Evolutionary conservation across 305 asterid genomes (phyloP), one percentile per base, ranked within the genome.

Genomic region (Solanum aculeatissimum): DNA sequence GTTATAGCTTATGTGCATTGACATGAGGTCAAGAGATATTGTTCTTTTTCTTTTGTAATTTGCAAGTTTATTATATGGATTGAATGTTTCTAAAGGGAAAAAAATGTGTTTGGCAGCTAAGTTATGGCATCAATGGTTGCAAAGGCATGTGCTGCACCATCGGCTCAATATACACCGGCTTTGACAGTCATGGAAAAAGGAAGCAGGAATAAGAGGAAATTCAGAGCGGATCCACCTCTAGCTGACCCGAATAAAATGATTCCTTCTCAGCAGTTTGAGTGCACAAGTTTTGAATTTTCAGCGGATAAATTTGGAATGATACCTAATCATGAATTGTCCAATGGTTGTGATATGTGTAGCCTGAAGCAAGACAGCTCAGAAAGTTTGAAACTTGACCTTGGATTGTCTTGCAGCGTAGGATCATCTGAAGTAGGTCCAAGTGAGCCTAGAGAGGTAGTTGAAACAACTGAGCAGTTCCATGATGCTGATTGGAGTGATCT

Each of bases 401-500:
- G 96, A 83, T 91, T 95, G 85, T 93, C 99, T 60, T 93, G 93
- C 88, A 84, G 92, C 3, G 86, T 57, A 66, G 95, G 92, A 62
- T 84, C 94, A 53, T 87, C 92, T 42, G 92, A 89, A 63, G 81
- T 89, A 18, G 92, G 88, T 7, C 58, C 88, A 74, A 89, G 89
- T 84, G 87, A 81, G 58, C 85, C 89, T 15, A 87, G 90, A 88
- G 97, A 92, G 83, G 93, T 89, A 68, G 75, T 84, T 18, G 92
- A 90, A 86, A 90, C 92, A 71, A 74, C 60, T 7, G 94, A 92
- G 3, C 91, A 90, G 83, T 88, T 88, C 83, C 93, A 85, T 63
- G 92, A 94, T 88, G 97, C 98, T 55, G 94, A 97, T 87, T 97
- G 99, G 99, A 92, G 94, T 85, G 98, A 97, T 79, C 92, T 92